Conservation (phyloP, 805 yeast species). For the Grigorovia yakushimaensis region DNA sequence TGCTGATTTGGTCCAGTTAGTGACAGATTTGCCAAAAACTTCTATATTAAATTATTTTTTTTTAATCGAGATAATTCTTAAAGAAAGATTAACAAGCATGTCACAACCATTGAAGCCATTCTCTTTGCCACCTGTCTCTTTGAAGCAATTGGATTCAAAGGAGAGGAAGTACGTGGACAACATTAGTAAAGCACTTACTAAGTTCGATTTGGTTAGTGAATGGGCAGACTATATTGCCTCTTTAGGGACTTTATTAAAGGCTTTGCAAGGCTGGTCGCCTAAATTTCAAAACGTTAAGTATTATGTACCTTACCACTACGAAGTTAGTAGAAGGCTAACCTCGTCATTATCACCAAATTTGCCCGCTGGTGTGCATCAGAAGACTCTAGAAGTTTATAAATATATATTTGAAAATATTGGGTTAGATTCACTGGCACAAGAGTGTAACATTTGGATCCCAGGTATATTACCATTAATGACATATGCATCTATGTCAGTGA, state of each 20-base stretch:
- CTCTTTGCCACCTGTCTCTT: conserved; percentile 20
- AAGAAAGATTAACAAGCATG: conserved; percentile 15
- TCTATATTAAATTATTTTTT: not conserved
- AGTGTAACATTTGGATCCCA: conserved; percentile 76
- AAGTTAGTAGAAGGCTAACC: conserved; percentile 62
- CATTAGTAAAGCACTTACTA: conserved; percentile 60
- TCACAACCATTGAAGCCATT: conserved; percentile 25
- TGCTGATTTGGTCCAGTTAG: conserved; percentile 71
- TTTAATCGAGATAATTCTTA: not conserved
- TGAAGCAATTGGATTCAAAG: conserved; percentile 39
- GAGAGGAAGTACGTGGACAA: conserved; percentile 60
- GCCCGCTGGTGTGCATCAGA: conserved; percentile 95
- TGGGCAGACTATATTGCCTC: conserved; percentile 98
- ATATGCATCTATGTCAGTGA: conserved; percentile 81
- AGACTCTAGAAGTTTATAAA: conserved; percentile 69
- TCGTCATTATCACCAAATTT: conserved; percentile 70
- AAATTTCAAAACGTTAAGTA: conserved; percentile 30
- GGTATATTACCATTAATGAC: conserved; percentile 86
- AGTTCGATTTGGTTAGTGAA: conserved; percentile 77
- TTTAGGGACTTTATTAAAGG: conserved; percentile 66
- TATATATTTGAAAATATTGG: conserved; percentile 59
- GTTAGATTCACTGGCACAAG: conserved; percentile 40
- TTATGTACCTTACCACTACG: conserved; percentile 59
- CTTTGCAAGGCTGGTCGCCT: conserved; percentile 44
- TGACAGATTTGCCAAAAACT: not conserved